Conservation (phyloP, 192 early-diverging fungal genomes). For the Irineochytrium annulatum region DNA sequence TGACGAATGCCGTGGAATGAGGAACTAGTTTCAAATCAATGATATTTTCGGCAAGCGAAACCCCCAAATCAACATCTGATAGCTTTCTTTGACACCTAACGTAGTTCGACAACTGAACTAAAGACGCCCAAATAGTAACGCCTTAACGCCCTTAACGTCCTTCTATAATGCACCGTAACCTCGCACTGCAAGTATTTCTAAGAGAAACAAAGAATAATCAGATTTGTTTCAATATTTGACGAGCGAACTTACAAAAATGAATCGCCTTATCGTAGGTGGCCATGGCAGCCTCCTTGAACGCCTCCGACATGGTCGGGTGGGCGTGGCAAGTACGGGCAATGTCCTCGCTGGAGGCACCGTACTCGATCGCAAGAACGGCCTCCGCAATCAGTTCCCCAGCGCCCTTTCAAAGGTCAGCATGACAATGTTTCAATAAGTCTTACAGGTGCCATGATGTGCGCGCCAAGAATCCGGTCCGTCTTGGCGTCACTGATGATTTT, state of each 20-base stretch:
- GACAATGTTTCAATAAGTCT: conserved; percentile 6
- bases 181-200: background rate
- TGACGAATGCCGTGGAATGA: background rate
- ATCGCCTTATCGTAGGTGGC: conserved; percentile 73
- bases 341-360: conserved; percentile 96
- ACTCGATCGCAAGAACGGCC: conserved; percentile 95
- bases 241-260: conserved; percentile 33
- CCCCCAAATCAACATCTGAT: background rate
- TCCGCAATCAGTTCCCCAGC: conserved; percentile 99
- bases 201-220: background rate
- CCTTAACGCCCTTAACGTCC: background rate
- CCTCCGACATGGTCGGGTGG: conserved; percentile 94
- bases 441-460: conserved; percentile 94
- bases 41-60: background rate
- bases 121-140: background rate
- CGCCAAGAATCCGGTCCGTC: conserved; percentile 93
- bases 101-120: too few relatives aligned
- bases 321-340: conserved; percentile 97
- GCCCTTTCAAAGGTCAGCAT: conserved; percentile 43
- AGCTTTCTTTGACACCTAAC: background rate
- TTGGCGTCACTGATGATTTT: conserved; percentile 96
- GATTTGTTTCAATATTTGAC: background rate
- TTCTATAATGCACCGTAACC: background rate
- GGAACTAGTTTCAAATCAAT: background rate
- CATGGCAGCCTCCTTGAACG: conserved; percentile 98